A percentile compares a stretch with the other conserved stretches of the same genome.
Evolutionary conservation across 1,139 yeast species (phyloP).

Genomic region (Yamadazyma mexicana): DNA sequence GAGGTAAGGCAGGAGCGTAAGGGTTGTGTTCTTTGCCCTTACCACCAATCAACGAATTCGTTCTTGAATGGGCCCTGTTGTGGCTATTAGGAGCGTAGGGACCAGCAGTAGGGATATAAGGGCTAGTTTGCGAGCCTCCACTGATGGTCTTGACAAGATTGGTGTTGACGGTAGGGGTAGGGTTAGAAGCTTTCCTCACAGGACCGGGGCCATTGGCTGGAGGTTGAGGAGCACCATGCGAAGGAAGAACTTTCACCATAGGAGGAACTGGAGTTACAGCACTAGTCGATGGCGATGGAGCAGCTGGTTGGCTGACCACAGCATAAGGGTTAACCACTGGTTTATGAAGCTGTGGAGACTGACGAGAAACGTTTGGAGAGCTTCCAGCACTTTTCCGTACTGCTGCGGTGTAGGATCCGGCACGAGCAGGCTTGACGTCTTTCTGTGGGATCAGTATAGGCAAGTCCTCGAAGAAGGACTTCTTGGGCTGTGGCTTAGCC

Average conservation of each 20-base stretch:
- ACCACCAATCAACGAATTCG: constrained; percentile 44
- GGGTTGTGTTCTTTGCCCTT: constrained; percentile 46
- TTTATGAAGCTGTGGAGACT: constrained; percentile 1
- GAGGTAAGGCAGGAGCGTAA: constrained; percentile 39
- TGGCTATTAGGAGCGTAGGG: constrained; percentile 46
- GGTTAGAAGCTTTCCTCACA: constrained; percentile 9
- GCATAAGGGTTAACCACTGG: not conserved
- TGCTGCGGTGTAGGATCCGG: constrained; percentile 18
- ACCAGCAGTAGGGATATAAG: constrained; percentile 48
- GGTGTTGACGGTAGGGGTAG: constrained; percentile 18
- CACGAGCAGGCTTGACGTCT: constrained; percentile 28
- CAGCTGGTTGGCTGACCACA: constrained; percentile 2
- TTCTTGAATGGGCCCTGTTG: constrained; percentile 40
- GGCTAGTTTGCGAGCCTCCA: constrained; percentile 30
- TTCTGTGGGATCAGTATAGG: constrained; percentile 34
- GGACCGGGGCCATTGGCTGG: not conserved
- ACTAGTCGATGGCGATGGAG: not conserved
- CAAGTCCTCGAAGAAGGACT: constrained; percentile 57
- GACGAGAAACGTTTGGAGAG: not conserved
- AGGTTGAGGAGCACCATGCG: constrained; percentile 4
- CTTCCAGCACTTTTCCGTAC: constrained; percentile 2
- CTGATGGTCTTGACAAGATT: constrained; percentile 19
- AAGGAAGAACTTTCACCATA: constrained; percentile 1
- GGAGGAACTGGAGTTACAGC: constrained; percentile 5
- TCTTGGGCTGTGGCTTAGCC: constrained; percentile 18